These are phyloP conservation scores for Nidularia pulvinata DNA, from an alignment of 768 basidiomycete species.

Conservation along the genomic window DNA sequence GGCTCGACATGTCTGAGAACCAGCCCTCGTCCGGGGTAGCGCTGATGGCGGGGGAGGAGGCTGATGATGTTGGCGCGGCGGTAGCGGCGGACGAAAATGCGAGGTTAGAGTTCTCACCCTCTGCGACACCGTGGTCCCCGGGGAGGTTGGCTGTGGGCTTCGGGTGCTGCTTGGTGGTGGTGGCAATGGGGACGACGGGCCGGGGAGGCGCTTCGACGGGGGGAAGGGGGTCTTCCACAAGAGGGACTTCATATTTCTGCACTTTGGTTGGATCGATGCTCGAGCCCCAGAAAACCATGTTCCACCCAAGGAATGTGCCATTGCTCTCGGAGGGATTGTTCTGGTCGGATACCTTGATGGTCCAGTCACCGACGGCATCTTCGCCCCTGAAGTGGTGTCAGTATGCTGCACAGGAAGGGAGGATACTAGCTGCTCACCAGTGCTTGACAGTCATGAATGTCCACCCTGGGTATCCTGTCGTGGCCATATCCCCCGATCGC, in stretches of 20 bases:
- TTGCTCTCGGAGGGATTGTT: slow-evolving; percentile 48
- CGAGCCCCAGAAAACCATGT: slow-evolving; percentile 91
- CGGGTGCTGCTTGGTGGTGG: slow-evolving; percentile 59
- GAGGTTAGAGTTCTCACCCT: slow-evolving; percentile 81
- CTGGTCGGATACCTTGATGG: slow-evolving; percentile 82
- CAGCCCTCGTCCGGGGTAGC: slow-evolving; percentile 80
- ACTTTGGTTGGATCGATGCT: slow-evolving; percentile 71
- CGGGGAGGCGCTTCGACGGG: slow-evolving; percentile 35
- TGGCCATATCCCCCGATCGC: slow-evolving; percentile 63
- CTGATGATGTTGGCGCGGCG: slow-evolving; percentile 22
- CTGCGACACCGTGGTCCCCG: slow-evolving; percentile 77
- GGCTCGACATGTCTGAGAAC: slow-evolving; percentile 77
- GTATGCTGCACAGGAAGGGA: background rate
- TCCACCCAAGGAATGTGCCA: slow-evolving; percentile 87
- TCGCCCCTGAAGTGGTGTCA: slow-evolving; percentile 72
- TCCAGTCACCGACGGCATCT: slow-evolving; percentile 90
- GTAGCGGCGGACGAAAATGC: slow-evolving; percentile 47
- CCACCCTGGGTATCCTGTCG: slow-evolving; percentile 88
- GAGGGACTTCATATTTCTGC: slow-evolving; percentile 59
- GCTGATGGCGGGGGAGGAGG: slow-evolving; percentile 26
- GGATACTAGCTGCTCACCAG: slow-evolving; percentile 57
- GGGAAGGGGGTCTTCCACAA: slow-evolving; percentile 47
- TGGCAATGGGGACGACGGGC: slow-evolving; percentile 27
- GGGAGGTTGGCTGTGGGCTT: slow-evolving; percentile 92
- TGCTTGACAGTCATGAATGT: slow-evolving; percentile 99